Conservation (phyloP, 805 yeast genomes). For the Grigorovia transvaalensis region DNA sequence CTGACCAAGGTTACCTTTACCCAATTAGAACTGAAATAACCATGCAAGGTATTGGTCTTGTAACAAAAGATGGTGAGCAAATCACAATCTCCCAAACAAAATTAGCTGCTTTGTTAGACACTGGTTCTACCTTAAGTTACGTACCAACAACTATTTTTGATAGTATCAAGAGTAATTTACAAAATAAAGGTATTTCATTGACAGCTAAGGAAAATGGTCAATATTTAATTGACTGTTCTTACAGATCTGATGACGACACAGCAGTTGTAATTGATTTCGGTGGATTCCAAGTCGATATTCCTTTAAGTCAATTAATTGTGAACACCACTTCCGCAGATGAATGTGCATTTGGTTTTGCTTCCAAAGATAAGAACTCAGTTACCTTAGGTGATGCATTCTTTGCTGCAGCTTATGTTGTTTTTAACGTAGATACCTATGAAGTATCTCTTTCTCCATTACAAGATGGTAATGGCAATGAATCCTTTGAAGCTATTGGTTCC, state of each 20-base stretch:
- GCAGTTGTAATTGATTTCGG: conserved; percentile 42
- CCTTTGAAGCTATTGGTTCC: conserved; percentile 11
- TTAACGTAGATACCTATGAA: conserved; percentile 46
- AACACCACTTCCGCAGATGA: neutral
- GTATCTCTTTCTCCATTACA: conserved; percentile 46
- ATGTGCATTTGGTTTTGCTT: neutral
- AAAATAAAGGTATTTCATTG: conserved; percentile 30
- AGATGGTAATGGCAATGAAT: conserved; percentile 6
- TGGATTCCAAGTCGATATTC: conserved; percentile 46
- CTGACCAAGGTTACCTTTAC: conserved; percentile 6
- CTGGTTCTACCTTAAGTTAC: conserved; percentile 43
- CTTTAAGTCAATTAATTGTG: conserved; percentile 30
- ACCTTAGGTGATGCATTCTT: conserved; percentile 49
- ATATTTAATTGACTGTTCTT: conserved; percentile 38
- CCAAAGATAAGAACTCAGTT: conserved; percentile 15
- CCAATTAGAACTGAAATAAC: conserved; percentile 20
- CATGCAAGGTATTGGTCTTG: conserved; percentile 24
- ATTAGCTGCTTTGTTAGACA: conserved; percentile 38
- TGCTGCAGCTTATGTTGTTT: conserved; percentile 51
- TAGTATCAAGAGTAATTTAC: conserved; percentile 31
- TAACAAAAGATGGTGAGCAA: conserved; percentile 11
- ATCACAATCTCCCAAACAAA: conserved; percentile 16
- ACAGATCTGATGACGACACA: conserved; percentile 23
- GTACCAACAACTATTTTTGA: conserved; percentile 34
- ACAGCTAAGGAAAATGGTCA: conserved; percentile 11